These are phyloP conservation scores for Cyberlindnera maclurae DNA, from an alignment of 805 yeast genomes.

Conservation along the genomic window DNA sequence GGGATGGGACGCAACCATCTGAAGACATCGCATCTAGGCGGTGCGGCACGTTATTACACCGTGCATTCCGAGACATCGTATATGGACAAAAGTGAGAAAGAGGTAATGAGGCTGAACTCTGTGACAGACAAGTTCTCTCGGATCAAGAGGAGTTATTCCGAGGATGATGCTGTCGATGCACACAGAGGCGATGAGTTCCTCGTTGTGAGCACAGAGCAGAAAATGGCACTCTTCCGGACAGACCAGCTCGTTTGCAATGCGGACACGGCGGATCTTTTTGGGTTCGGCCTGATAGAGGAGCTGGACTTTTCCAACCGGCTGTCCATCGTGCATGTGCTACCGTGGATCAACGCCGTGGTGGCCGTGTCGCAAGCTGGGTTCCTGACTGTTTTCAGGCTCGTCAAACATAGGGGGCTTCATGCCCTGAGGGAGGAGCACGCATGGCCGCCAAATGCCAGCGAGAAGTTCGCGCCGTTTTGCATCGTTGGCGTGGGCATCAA, in stretches of 20 bases:
- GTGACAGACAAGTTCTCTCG: conserved; percentile 22
- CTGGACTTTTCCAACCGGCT: conserved; percentile 19
- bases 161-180: conserved; percentile 13
- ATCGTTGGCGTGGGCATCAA: neutral
- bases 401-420: conserved; percentile 34
- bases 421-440: conserved; percentile 35
- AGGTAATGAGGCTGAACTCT: conserved; percentile 9
- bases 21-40: conserved; percentile 32
- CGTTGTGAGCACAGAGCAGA: conserved; percentile 37
- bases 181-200: conserved; percentile 24
- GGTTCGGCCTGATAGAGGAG: conserved; percentile 19
- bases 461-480: neutral
- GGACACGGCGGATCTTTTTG: conserved; percentile 37
- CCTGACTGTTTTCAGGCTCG: conserved; percentile 35
- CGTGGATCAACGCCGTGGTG: conserved; percentile 33
- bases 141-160: conserved; percentile 12
- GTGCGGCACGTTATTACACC: conserved; percentile 27
- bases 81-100: too few species aligned
- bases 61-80: conserved; percentile 21
- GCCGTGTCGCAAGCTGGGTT: conserved; percentile 38
- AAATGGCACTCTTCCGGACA: conserved; percentile 37
- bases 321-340: conserved; percentile 28
- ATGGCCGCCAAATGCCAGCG: conserved; percentile 1
- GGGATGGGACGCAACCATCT: conserved; percentile 34
- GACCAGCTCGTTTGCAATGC: conserved; percentile 42